Conservation (phyloP, 306 rosid species). For the Leucaena leucocephala region DNA sequence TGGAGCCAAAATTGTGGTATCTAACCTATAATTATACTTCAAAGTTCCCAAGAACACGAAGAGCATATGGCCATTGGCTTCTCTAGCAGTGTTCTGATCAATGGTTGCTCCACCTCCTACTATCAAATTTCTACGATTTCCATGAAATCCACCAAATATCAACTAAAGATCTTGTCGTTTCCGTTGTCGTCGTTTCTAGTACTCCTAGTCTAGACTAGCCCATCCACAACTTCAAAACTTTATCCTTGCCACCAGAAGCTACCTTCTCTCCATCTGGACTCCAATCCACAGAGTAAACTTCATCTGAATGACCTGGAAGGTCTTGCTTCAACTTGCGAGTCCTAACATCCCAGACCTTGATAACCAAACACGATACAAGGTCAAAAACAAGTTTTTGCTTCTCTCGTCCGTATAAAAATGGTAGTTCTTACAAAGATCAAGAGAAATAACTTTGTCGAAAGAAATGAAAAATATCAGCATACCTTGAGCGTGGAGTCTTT, state of each 20-base stretch:
- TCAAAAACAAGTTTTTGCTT: background rate
- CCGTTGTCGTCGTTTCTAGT: background rate
- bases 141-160: slow-evolving; percentile 28
- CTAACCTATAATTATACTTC: background rate
- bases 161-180: background rate
- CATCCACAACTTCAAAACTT: slow-evolving; percentile 95
- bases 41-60: background rate
- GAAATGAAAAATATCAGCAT: slow-evolving; percentile 13
- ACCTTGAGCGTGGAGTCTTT: slow-evolving; percentile 95
- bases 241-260: slow-evolving; percentile 97
- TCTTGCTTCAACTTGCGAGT: slow-evolving; percentile 83
- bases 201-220: slow-evolving; percentile 49
- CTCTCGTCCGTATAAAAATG: too few species aligned
- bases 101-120: background rate
- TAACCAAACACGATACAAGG: slow-evolving; percentile 20
- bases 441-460: background rate
- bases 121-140: slow-evolving; percentile 8
- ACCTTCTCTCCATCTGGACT: slow-evolving; percentile 98
- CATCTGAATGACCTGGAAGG: slow-evolving; percentile 97
- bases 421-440: background rate
- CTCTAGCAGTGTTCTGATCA: slow-evolving; percentile 18
- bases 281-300: slow-evolving; percentile 96
- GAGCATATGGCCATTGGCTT: slow-evolving; percentile 9
- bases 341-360: slow-evolving; percentile 92
- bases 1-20: background rate